Base-by-base conservation (phyloP, 2,329 filamentous ascomycete species). In the Emergomyces pasteurianus region DNA sequence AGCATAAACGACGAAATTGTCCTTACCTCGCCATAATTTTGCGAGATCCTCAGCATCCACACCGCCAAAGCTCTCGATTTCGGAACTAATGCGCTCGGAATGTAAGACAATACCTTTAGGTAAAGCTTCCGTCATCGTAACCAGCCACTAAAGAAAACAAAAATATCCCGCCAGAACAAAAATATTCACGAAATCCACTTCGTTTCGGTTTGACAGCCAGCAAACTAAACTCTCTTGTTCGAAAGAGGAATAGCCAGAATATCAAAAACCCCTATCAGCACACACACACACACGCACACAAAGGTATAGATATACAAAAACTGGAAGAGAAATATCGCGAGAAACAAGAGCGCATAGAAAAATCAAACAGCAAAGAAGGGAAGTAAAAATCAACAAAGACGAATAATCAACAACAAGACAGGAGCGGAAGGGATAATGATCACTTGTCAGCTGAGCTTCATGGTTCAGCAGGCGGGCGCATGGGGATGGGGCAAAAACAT, bases 1-100 rank as follows among this genome's bases (percentile, higher is more conserved):
- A 31, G 14, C 21, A 31, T 57, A 28, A 46, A 57, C 21, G 53
- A 62, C 61, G 57, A 58, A 61, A 62, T 21, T 60, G 55, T 54
- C 64, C 68, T 60, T 72, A 81, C 79, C 78, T 75, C 74, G 78
- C 79, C 79, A 81, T 63, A 81, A 69, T 58, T 71, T 73, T 58
- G 71, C 72, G 62, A 80, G 71, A 65, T 76, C 73, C 28, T 74
- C 70, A 28, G 73, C 67, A 46, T 75, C 72, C 59, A 79, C 68
- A 42, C 61, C 67, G 58, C 74, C 72, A 53, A 70, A 68, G 57
- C 69, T 68, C 47, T 72, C 68, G 53, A 78, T 69, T 53, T 74
- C 71, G 42, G 72, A 70, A 16, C 73, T 69, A 31, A 76, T 67
- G 43, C 68, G 67, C 53, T 70, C 68, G 34, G 73, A 74, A 54